phyloP scores from a whole-genome alignment of 2,329 filamentous ascomycete species.

The Stachybotrys chartarum region DNA sequence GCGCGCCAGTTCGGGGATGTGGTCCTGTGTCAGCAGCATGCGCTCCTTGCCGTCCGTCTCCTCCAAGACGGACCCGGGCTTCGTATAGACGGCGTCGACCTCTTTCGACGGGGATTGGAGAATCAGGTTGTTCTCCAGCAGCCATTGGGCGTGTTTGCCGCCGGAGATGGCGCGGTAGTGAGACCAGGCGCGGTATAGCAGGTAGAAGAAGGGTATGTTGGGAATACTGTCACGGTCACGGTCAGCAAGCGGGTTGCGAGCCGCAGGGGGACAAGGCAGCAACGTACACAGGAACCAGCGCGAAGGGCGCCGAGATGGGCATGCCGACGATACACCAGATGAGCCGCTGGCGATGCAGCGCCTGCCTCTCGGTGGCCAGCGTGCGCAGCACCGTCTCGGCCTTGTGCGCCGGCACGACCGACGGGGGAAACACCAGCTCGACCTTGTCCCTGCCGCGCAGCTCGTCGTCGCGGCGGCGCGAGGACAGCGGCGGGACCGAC shows the following conservation, averaged over 20 bases:
- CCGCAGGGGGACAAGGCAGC: background rate
- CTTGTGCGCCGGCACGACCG: slow-evolving; percentile 56
- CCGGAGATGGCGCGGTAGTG: slow-evolving; percentile 84
- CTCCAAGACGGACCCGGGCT: slow-evolving; percentile 25
- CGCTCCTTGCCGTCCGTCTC: slow-evolving; percentile 20
- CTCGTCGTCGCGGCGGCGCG: slow-evolving; percentile 57
- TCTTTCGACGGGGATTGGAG: slow-evolving; percentile 56
- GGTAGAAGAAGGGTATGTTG: slow-evolving; percentile 95
- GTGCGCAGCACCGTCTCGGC: slow-evolving; percentile 59
- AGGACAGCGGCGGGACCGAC: slow-evolving; percentile 77
- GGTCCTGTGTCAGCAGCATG: slow-evolving; percentile 39
- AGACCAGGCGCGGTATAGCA: slow-evolving; percentile 84
- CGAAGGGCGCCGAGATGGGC: slow-evolving; percentile 78
- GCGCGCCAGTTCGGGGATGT: slow-evolving; percentile 52
- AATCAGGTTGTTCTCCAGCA: slow-evolving; percentile 68
- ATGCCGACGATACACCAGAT: slow-evolving; percentile 76
- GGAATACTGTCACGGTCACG: slow-evolving; percentile 54
- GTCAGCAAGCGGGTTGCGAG: background rate
- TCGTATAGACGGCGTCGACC: slow-evolving; percentile 67
- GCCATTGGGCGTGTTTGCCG: slow-evolving; percentile 76
- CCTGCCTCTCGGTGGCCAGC: slow-evolving; percentile 74
- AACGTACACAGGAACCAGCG: slow-evolving; percentile 75
- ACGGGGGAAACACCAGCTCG: slow-evolving; percentile 69
- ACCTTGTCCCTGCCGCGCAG: slow-evolving; percentile 55
- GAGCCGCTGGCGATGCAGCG: slow-evolving; percentile 68